Evolutionary conservation across 1,139 yeast species (phyloP).

Genomic region (Scheffersomyces quercinus): DNA sequence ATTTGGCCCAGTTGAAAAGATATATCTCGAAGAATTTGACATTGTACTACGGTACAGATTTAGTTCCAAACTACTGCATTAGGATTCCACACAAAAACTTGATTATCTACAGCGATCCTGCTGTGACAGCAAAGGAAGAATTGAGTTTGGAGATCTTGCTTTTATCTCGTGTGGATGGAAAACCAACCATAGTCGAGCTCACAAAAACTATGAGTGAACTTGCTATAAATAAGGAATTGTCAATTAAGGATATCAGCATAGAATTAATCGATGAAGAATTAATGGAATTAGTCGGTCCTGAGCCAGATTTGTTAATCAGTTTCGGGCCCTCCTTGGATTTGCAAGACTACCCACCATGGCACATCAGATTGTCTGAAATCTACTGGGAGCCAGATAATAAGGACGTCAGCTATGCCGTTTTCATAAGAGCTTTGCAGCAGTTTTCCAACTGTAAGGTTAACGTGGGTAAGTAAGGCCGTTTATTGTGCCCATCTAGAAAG

Average conservation of each 20-base stretch:
- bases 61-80: constrained; percentile 61
- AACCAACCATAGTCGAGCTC: constrained; percentile 84
- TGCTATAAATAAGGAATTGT: constrained; percentile 61
- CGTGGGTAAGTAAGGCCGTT: constrained; percentile 61
- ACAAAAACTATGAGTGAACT: constrained; percentile 84
- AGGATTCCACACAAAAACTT: constrained; percentile 63
- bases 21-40: constrained; percentile 62
- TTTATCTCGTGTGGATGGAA: constrained; percentile 79
- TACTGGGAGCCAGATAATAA: constrained; percentile 88
- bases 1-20: constrained; percentile 57
- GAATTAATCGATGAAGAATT: constrained; percentile 76
- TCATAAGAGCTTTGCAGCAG: constrained; percentile 77
- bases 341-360: constrained; percentile 99
- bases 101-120: constrained; percentile 40
- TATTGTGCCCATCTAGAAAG: not conserved
- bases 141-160: constrained; percentile 65
- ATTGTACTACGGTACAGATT: constrained; percentile 72
- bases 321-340: constrained; percentile 87
- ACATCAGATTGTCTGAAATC: constrained; percentile 82
- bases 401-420: constrained; percentile 80
- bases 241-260: constrained; percentile 68
- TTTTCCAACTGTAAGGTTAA: constrained; percentile 82
- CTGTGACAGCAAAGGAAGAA: constrained; percentile 13
- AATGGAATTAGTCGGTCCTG: constrained; percentile 75
- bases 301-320: constrained; percentile 83